Evolutionary conservation across 768 basidiomycete species (phyloP).

Genomic region (Phlebiopsis gigantea): DNA sequence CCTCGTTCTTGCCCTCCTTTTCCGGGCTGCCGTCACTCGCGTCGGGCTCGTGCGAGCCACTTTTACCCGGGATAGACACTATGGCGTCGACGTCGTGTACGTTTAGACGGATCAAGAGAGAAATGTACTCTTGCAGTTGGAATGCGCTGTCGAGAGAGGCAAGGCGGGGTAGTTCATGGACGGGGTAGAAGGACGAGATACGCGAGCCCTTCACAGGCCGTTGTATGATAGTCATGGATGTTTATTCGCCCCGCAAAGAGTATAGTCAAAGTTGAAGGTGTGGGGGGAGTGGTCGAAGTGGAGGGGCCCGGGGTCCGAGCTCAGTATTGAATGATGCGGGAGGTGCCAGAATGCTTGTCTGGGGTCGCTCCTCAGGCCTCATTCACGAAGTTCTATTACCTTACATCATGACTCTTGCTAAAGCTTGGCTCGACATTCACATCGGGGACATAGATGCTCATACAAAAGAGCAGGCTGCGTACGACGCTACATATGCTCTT

Average conservation of each 20-base stretch:
- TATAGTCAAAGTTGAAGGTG: not conserved
- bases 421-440: slow-evolving; percentile 36
- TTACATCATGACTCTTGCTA: not conserved
- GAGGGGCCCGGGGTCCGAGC: not conserved
- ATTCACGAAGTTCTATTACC: not conserved
- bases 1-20: slow-evolving; percentile 35
- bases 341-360: not conserved
- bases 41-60: slow-evolving; percentile 22
- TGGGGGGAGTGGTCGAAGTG: not conserved
- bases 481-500: slow-evolving; percentile 28
- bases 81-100: slow-evolving; percentile 86
- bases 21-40: slow-evolving; percentile 22
- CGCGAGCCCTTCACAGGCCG: slow-evolving; percentile 73
- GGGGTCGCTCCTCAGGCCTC: not conserved
- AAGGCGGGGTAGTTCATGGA: slow-evolving; percentile 64
- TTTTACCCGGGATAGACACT: slow-evolving; percentile 64
- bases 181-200: slow-evolving; percentile 74
- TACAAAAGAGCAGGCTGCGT: slow-evolving; percentile 22
- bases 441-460: slow-evolving; percentile 32
- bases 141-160: slow-evolving; percentile 85
- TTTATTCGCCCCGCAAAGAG: not conserved
- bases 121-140: slow-evolving; percentile 92
- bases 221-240: slow-evolving; percentile 27
- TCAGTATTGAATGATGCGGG: not conserved
- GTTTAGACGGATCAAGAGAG: slow-evolving; percentile 77